phyloP scores from a whole-genome alignment of 179 eudicot species.

The Carnegiea gigantea region DNA sequence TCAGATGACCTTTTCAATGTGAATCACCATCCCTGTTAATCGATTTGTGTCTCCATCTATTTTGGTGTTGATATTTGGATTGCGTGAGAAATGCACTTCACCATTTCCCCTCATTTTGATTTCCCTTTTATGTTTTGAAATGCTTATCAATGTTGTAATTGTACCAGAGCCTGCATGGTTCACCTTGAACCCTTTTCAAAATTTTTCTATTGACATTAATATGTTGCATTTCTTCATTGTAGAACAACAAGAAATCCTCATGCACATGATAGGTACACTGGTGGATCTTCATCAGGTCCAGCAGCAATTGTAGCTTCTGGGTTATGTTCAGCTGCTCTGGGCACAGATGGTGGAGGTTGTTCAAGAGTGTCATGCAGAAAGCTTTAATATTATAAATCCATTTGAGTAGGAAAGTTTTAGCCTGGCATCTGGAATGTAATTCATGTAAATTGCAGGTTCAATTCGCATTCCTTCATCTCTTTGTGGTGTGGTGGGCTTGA shows the following conservation, averaged over 20 bases:
- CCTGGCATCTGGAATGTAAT: conserved; percentile 18
- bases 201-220: background rate
- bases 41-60: background rate
- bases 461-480: conserved; percentile 96
- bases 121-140: background rate
- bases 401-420: conserved; percentile 10
- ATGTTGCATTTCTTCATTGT: conserved; percentile 20
- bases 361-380: conserved; percentile 18
- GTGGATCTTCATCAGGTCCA: conserved; percentile 99
- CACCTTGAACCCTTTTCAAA: background rate
- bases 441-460: conserved; percentile 60
- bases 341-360: conserved; percentile 99
- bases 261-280: conserved; percentile 84
- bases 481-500: conserved; percentile 94
- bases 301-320: conserved; percentile 98
- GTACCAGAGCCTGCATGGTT: background rate
- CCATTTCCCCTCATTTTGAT: background rate
- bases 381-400: background rate
- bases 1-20: background rate
- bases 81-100: background rate
- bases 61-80: background rate
- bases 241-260: conserved; percentile 96
- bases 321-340: conserved; percentile 90
- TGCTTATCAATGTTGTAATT: background rate
- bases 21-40: background rate